Conservation (phyloP, 345 rosid species). For the Populus pruinosa region DNA sequence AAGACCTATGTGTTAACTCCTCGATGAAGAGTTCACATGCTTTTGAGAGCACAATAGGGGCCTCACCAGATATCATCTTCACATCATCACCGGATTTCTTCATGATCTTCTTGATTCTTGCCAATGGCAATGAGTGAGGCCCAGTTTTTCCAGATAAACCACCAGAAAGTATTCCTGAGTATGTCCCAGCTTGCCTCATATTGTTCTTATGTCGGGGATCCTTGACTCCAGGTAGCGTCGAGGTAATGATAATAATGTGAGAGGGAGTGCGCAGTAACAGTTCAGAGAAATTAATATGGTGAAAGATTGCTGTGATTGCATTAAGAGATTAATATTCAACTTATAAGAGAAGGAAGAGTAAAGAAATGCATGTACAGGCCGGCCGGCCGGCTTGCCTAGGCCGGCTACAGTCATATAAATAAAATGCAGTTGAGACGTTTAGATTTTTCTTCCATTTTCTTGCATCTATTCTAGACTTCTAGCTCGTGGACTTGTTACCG, state of each 20-base stretch:
- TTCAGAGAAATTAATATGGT: neutral
- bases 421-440: neutral
- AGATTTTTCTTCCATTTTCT: neutral
- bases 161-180: slow-evolving; percentile 43
- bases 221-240: neutral
- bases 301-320: neutral
- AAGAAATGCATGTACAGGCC: slow-evolving; percentile 1
- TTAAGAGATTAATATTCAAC: neutral
- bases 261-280: neutral
- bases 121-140: slow-evolving; percentile 54
- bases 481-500: neutral
- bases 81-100: slow-evolving; percentile 55
- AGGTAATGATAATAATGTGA: neutral
- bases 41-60: slow-evolving; percentile 56
- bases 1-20: slow-evolving; percentile 53
- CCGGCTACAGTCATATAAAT: slow-evolving; percentile 24
- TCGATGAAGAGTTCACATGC: slow-evolving; percentile 65
- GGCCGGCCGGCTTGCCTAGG: slow-evolving; percentile 29
- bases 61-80: slow-evolving; percentile 66
- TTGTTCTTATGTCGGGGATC: neutral
- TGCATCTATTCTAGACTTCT: neutral
- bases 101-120: slow-evolving; percentile 79
- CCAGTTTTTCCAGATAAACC: slow-evolving; percentile 31
- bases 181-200: slow-evolving; percentile 58
- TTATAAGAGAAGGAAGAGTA: neutral